Base-by-base conservation (phyloP, 2,329 filamentous ascomycete genomes). In the Botryotinia convoluta region DNA sequence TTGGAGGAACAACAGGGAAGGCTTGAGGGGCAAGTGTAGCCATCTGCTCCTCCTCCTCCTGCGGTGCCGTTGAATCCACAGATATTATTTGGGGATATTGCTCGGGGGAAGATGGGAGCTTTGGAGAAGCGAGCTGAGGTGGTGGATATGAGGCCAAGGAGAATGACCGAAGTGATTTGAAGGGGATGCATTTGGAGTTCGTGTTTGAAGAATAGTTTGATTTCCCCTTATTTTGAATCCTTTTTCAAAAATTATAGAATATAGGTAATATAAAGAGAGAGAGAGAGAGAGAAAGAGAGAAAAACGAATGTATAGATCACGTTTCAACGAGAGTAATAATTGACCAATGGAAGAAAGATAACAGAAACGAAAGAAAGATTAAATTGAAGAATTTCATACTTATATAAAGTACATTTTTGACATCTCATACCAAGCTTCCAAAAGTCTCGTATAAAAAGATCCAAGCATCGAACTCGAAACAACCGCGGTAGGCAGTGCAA, bases 1-100 rank as follows among this genome's bases (percentile, higher is more conserved):
- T 79, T 77, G 37, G 77, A 74, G 42, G 79, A 81, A 67, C 80
- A 82, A 74, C 80, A 82, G 29, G 74, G 77, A 26, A 76, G 69
- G 7, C 45, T 71, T 16, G 76, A 71, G 62, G 61, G 63, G 63
- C 80, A 81, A 16, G 77, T 76, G 63, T 79, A 76, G 20, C 74
- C 73, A 45, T 76, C 75, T 18, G 75, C 35, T 20, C 29, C 44
- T 51, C 29, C 44, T 51, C 64, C 70, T 14, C 61, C 35, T 26
- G 20, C 35, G 18, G 48, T 64, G 26, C 73, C 77, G 8, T 37
- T 63, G 29, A 35, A 39, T 7, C 69, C 69, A 61, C 78, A 79
- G 37, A 74, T 76, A 1, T 75, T 71, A 44, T 77, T 74, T 37
- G 72, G 73, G 20, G 73, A 74, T 32, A 71, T 59, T 42, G 44